A percentile compares a stretch with the other conserved stretches of the same genome.
Evolutionary conservation across 2,329 filamentous ascomycete species (phyloP).

Genomic region (Cercospora berteroae): DNA sequence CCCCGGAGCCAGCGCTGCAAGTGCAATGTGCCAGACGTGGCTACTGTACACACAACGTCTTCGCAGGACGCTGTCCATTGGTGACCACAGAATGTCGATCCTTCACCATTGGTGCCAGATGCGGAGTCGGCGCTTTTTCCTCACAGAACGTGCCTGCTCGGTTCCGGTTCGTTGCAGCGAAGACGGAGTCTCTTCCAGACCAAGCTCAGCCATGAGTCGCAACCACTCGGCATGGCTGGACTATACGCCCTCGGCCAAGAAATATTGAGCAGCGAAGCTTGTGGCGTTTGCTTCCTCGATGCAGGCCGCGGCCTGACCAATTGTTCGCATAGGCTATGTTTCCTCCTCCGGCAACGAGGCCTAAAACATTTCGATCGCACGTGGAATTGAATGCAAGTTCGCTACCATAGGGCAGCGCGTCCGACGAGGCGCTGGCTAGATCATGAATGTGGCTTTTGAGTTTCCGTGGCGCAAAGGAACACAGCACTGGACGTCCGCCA

Average conservation of each 20-base stretch:
- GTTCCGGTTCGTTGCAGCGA: not conserved
- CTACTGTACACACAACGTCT: not conserved
- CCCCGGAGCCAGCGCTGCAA: not conserved
- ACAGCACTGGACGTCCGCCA: not conserved
- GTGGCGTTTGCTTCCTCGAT: not conserved
- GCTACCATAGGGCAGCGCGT: not conserved
- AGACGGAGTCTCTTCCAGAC: not conserved
- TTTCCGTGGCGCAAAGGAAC: not conserved
- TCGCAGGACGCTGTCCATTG: not conserved
- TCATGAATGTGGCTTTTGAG: conserved; percentile 1
- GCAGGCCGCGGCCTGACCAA: not conserved
- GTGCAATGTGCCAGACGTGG: not conserved
- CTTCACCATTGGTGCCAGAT: not conserved
- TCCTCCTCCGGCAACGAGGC: not conserved
- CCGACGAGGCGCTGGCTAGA: not conserved
- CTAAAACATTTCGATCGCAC: not conserved
- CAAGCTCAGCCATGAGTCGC: not conserved
- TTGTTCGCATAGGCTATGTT: not conserved
- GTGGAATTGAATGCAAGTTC: not conserved
- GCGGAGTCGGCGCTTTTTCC: not conserved
- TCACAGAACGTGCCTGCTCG: not conserved
- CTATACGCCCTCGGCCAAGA: not conserved
- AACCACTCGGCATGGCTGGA: not conserved
- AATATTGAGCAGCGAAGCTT: not conserved
- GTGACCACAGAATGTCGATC: not conserved